Base-by-base conservation (phyloP, 345 rosid species). In the Pseudoturritis turrita region DNA sequence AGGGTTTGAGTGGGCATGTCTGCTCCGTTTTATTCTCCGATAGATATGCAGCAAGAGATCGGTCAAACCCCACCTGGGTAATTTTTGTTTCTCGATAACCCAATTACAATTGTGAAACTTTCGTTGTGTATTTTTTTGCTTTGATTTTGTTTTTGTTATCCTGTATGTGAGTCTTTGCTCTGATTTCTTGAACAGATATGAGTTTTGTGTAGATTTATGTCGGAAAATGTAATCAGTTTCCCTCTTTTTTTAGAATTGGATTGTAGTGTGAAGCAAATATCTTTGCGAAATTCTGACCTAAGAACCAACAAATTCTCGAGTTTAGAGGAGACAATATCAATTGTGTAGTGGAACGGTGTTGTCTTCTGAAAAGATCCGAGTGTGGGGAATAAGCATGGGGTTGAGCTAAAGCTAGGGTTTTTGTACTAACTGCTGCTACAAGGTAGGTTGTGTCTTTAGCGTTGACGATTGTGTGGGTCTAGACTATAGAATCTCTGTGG, bases 21-120 rank as follows among this genome's bases (percentile, higher is more conserved):
- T 76, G 61, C 76, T 70, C 79, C 79, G 43, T 70, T 63, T 49
- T 76, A 62, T 29, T 29, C 71, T 63, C 28, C 67, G 45, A 17
- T 49, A 0, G 56, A 64, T 70, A 64, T 70, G 54, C 79, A 58
- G 2, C 59, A 70, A 33, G 64, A 52, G 28, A 53, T 54, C 4
- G 75, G 40, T 37, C 75, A 54, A 26, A 31, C 29, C 35, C 77
- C 77, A 64, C 77, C 76, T 77, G 80, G 80, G 80, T 77, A 77
- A 9, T 49, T 17, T 41, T 36, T 65, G n/a, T n/a, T n/a, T n/a
- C n/a, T n/a, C n/a, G n/a, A n/a, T 31, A 3, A 43, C 10, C 26
- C 39, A 10, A 0, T 67, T 53, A n/a, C 8, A 7, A 26, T 40
- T 43, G 2, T 53, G 2, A 9, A 12, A 0, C 19, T 15, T 25